A percentile compares a stretch with the other conserved stretches of the same genome.
phyloP scores from a whole-genome alignment of 2,329 filamentous ascomycete species.

The Penicillium sp. region DNA sequence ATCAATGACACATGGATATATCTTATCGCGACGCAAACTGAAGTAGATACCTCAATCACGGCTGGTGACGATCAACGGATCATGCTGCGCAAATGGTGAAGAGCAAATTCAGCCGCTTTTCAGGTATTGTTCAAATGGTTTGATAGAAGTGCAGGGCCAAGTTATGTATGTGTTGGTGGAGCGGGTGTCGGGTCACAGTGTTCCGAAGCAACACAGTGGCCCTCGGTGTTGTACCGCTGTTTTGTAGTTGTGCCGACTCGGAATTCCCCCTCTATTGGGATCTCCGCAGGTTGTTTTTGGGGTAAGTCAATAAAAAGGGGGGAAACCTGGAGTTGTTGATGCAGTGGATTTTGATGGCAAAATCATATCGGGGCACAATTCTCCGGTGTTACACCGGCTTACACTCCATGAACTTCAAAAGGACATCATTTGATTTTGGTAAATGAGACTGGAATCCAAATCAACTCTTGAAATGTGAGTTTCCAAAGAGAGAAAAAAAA shows the following conservation, averaged over 20 bases:
- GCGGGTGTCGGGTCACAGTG: conserved; percentile 27
- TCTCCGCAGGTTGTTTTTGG: not conserved
- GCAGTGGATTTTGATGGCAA: not conserved
- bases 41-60: conserved; percentile 2
- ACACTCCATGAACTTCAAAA: not conserved
- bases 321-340: not conserved
- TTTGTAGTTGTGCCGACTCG: conserved; percentile 12
- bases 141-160: not conserved
- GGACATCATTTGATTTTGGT: not conserved
- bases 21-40: not conserved
- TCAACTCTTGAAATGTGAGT: not conserved
- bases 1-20: not conserved
- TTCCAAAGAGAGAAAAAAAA: not conserved
- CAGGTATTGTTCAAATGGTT: not conserved
- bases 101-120: not conserved
- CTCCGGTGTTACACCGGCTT: not conserved
- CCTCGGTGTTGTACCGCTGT: conserved; percentile 17
- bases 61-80: conserved; percentile 1
- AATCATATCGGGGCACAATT: not conserved
- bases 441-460: not conserved
- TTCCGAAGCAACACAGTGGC: conserved; percentile 20
- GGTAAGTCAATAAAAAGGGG: not conserved
- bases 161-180: conserved; percentile 17
- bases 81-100: not conserved
- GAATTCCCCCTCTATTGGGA: not conserved